Conservation (phyloP, 139 green algal species). For the Chlorella sp. region DNA sequence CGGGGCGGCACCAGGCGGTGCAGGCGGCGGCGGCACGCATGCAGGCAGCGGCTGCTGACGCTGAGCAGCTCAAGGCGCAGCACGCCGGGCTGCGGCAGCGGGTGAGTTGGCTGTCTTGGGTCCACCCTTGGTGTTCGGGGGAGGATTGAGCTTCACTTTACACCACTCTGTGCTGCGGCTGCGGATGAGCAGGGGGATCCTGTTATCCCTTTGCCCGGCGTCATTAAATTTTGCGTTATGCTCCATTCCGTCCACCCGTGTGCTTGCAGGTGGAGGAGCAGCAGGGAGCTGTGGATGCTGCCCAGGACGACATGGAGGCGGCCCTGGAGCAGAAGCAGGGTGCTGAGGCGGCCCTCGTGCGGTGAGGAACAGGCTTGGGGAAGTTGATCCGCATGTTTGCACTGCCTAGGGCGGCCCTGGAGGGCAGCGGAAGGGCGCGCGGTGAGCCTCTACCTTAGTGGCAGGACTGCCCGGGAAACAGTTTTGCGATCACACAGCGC, state of each 20-base stretch:
- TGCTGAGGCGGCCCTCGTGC: not conserved
- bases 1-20: not conserved
- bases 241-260: no score
- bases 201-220: not conserved
- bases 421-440: no score
- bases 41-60: not conserved
- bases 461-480: no score
- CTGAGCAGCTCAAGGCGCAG: constrained; percentile 7
- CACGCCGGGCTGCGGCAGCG: not conserved
- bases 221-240: no score
- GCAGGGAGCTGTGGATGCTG: not conserved
- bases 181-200: no score
- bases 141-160: no score
- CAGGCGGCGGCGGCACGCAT: not conserved
- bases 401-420: no score
- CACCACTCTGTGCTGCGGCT: no score
- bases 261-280: constrained; percentile 22
- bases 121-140: no score
- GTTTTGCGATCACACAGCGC: no score
- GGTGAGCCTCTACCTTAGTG: no score
- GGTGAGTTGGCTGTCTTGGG: not conserved
- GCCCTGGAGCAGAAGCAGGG: not conserved
- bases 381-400: no score
- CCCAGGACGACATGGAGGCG: not conserved
- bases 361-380: not conserved